Evolutionary conservation across 179 eudicot genomes (phyloP), one percentile per base, ranked within the genome.

Genomic region (Drosera spatulata): DNA sequence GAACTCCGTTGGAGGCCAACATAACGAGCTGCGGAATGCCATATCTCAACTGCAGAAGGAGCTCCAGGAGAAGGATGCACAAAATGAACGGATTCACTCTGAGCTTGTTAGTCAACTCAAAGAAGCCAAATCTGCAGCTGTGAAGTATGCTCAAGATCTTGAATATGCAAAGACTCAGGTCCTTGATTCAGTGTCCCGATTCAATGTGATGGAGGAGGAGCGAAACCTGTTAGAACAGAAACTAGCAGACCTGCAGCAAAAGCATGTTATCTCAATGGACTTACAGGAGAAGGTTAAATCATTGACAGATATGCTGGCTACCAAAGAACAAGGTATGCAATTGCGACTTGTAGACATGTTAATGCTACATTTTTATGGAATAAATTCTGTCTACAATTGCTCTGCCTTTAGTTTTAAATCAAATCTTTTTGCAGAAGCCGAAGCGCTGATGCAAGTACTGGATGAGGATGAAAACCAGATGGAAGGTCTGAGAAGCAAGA

Each of bases 391-490:
- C 5, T 63, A 22, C 45, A 56, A 43, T 22, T 22, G 33, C 33
- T 22, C 33, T 22, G 33, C 39, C 45, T 51, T 55, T 40, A 67
- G 56, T 44, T 61, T 53, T 50, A 39, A 14, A 49, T 62, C 51
- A 13, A 46, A 37, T 75, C 56, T 54, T 62, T 49, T 63, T 81
- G 66, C 82, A 93, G 99, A 93, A 75, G 78, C 73, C 65, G 97
- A 90, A 79, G 71, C 79, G 33, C 68, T 89, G 69, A 85, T 90
- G 91, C 99, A 93, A 79, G 99, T 95, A 48, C 91, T 93, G 69
- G 99, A 86, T 54, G 99, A 89, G 74, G 95, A 89, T 75, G 99
- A 89, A 80, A 67, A 73, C 64, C 94, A 93, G 70, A 81, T 93
- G 95, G 99, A 93, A 67, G 78, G 72, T 64, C 71, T 83, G 40